Percentiles rank a stretch among this genome's conserved stretches.
These are phyloP conservation scores for Chenopodium suecicum DNA, from an alignment of 148 eudicot species.

Conservation along the genomic window DNA sequence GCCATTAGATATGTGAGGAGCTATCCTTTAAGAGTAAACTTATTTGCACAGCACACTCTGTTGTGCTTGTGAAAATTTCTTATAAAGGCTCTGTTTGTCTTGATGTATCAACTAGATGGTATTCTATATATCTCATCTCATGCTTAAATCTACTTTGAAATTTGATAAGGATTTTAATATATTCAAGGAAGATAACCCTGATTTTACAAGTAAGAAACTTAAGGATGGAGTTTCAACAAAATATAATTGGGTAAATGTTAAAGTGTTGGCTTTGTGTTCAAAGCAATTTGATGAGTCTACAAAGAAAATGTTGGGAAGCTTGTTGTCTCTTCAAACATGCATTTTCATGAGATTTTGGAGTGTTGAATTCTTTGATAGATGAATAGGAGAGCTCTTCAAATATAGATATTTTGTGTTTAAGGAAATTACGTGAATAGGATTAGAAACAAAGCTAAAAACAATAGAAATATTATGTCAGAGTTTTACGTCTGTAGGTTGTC, in stretches of 20 bases:
- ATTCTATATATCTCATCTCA: neutral
- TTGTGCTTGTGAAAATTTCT: neutral
- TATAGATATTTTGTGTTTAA: too few species aligned
- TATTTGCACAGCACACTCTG: neutral
- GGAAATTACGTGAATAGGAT: too few species aligned
- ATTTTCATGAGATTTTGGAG: too few species aligned
- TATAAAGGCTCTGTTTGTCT: conserved; percentile 2
- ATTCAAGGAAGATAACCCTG: neutral
- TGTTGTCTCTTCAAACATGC: neutral
- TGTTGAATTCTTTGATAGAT: too few species aligned
- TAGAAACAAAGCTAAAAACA: too few species aligned
- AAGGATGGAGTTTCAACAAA: neutral
- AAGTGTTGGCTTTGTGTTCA: neutral
- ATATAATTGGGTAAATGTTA: conserved; percentile 7
- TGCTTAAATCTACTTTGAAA: conserved; percentile 6
- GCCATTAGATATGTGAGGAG: neutral
- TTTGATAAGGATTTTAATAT: neutral
- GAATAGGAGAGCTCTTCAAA: too few species aligned
- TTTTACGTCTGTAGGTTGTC: too few species aligned
- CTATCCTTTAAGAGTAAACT: neutral
- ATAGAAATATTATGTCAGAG: too few species aligned
- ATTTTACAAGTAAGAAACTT: neutral
- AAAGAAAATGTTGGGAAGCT: conserved; percentile 9
- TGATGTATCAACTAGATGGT: neutral
- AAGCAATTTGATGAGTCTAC: neutral